Evolutionary conservation across 2,329 filamentous ascomycete genomes (phyloP).

Genomic region (Phoma herbarum): DNA sequence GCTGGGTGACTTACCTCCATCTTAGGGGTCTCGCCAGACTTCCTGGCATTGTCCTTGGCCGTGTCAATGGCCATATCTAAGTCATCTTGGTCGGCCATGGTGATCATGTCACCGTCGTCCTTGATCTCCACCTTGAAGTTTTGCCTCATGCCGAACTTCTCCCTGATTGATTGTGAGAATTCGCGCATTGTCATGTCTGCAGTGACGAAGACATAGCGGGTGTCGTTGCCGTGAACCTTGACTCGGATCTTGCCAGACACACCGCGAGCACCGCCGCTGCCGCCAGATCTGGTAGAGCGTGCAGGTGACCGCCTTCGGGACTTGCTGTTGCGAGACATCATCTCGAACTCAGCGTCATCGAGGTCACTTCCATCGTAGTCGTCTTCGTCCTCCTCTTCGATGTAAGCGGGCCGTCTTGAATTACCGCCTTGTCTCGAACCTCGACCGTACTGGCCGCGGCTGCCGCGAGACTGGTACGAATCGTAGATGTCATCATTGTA

Average conservation of each 20-base stretch:
- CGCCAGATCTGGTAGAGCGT: slow-evolving; percentile 47
- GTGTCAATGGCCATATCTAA: slow-evolving; percentile 83
- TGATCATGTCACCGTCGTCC: slow-evolving; percentile 96
- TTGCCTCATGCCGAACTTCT: slow-evolving; percentile 82
- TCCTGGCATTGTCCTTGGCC: slow-evolving; percentile 73
- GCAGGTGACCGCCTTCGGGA: slow-evolving; percentile 54
- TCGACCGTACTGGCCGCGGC: slow-evolving; percentile 39
- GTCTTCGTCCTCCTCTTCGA: slow-evolving; percentile 83
- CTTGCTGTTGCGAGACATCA: slow-evolving; percentile 64
- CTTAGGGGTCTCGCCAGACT: slow-evolving; percentile 87
- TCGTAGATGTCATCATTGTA: slow-evolving; percentile 71
- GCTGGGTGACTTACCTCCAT: slow-evolving; percentile 78
- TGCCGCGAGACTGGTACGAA: slow-evolving; percentile 62
- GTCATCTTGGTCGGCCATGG: slow-evolving; percentile 96
- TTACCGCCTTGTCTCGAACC: slow-evolving; percentile 48
- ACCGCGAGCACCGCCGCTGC: slow-evolving; percentile 59
- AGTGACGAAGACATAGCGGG: slow-evolving; percentile 88
- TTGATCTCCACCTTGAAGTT: slow-evolving; percentile 89
- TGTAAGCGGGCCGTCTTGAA: slow-evolving; percentile 66
- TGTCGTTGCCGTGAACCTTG: slow-evolving; percentile 89
- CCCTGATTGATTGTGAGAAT: slow-evolving; percentile 79
- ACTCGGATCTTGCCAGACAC: slow-evolving; percentile 77
- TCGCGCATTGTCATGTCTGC: slow-evolving; percentile 77
- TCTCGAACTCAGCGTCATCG: slow-evolving; percentile 82
- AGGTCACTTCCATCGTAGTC: slow-evolving; percentile 75